Percentiles rank a stretch among this genome's conserved stretches.
These are phyloP conservation scores for Penicillium mononematosum DNA, from an alignment of 495 filamentous ascomycete species.

Conservation along the genomic window DNA sequence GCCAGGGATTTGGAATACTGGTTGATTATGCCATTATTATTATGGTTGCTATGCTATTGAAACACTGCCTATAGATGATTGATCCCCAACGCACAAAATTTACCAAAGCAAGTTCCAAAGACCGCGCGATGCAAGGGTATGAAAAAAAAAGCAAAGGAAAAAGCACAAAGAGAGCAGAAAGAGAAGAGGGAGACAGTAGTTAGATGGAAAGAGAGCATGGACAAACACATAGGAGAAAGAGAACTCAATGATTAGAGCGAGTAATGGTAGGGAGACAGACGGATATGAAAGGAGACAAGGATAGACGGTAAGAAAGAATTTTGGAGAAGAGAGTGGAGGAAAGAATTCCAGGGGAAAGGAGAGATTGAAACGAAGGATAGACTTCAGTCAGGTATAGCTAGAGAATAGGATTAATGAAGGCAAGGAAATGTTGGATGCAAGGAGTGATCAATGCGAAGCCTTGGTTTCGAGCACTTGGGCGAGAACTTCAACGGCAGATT, in stretches of 20 bases:
- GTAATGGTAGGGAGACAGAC: background rate
- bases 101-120: conserved; percentile 7
- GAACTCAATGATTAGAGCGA: background rate
- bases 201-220: background rate
- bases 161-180: background rate
- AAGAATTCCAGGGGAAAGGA: background rate
- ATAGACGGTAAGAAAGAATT: background rate
- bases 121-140: conserved; percentile 34
- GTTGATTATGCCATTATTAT: conserved; percentile 24
- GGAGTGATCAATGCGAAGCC: conserved; percentile 18
- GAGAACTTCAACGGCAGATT: conserved; percentile 43
- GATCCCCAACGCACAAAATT: background rate
- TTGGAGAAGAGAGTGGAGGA: background rate
- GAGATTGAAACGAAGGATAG: conserved; percentile 2
- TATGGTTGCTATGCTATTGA: conserved; percentile 21
- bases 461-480: conserved; percentile 45
- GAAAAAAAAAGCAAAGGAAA: conserved; percentile 10
- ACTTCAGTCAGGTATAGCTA: background rate
- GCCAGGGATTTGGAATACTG: background rate
- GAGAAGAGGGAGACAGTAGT: conserved; percentile 3
- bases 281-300: background rate
- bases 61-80: conserved; percentile 21
- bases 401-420: background rate
- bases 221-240: background rate
- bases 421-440: conserved; percentile 11